Evolutionary conservation across 2,329 filamentous ascomycete species (phyloP).

Genomic region (Apiospora phragmitis): DNA sequence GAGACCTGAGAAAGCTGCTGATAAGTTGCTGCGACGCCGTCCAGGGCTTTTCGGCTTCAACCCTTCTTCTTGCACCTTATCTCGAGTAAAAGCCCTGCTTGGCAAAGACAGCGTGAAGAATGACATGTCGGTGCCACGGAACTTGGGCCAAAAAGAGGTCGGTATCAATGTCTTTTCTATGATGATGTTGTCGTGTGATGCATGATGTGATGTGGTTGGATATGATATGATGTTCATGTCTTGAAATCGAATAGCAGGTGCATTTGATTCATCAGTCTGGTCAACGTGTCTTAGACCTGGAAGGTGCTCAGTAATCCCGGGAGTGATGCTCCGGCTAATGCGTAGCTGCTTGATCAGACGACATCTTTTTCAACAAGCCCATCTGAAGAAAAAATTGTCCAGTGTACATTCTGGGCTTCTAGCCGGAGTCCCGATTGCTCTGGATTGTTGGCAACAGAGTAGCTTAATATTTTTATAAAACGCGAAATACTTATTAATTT

Average conservation of each 20-base stretch:
- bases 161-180: background rate
- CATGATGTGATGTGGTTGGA: background rate
- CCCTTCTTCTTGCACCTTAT: background rate
- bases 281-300: background rate
- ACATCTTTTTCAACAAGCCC: background rate
- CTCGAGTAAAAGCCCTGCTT: background rate
- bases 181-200: background rate
- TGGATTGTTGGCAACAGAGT: no score
- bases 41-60: background rate
- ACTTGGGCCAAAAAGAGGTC: background rate
- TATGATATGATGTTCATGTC: background rate
- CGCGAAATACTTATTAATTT: no score
- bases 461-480: no score
- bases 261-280: background rate
- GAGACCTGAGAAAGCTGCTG: conserved; percentile 17
- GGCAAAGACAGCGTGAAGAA: background rate
- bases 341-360: background rate
- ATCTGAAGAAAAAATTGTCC: no score
- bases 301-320: background rate
- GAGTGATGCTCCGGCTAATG: background rate
- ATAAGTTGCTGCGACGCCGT: conserved; percentile 18
- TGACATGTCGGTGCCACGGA: background rate
- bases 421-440: no score
- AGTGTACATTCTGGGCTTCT: no score
- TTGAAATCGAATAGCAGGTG: background rate